Conservation (phyloP, 2,329 filamentous ascomycete species). For the Verruconis gallopava region DNA sequence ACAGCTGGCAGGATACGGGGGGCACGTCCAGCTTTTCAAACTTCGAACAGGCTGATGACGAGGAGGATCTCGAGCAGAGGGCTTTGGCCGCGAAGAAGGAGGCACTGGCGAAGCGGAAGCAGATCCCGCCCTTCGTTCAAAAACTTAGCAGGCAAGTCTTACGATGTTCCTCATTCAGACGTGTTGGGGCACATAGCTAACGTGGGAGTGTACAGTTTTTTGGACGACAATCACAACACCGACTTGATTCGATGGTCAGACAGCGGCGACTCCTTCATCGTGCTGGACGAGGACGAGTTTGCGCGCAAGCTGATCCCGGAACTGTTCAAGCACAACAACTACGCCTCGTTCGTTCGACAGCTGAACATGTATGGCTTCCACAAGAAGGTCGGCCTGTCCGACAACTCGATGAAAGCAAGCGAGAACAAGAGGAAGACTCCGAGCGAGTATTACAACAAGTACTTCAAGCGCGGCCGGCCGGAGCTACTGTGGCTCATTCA, state of each 20-base stretch:
- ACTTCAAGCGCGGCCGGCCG: constrained; percentile 84
- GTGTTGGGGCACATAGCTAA: constrained; percentile 12
- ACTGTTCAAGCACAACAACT: constrained; percentile 69
- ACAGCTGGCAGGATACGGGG: constrained; percentile 28
- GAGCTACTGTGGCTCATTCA: constrained; percentile 93
- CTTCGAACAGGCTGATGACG: constrained; percentile 47
- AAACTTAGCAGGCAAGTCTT: constrained; percentile 79
- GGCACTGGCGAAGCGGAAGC: constrained; percentile 78
- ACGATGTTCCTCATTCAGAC: too few relatives aligned
- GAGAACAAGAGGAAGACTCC: constrained; percentile 96
- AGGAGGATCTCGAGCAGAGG: constrained; percentile 67
- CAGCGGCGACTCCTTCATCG: constrained; percentile 90
- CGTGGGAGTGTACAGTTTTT: constrained; percentile 52
- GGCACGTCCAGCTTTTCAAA: constrained; percentile 13
- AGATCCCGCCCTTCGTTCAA: constrained; percentile 94
- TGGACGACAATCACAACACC: constrained; percentile 85
- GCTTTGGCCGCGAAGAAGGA: constrained; percentile 76
- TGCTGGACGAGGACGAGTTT: constrained; percentile 88
- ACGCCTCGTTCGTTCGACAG: constrained; percentile 63
- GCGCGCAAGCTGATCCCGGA: constrained; percentile 61
- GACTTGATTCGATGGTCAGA: constrained; percentile 96
- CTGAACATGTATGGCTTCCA: constrained; percentile 47
- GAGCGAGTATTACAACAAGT: constrained; percentile 95
- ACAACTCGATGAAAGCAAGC: constrained; percentile 95
- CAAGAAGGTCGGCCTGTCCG: constrained; percentile 57